Base-by-base conservation (phyloP, 345 rosid species). In the Linum tenue region DNA sequence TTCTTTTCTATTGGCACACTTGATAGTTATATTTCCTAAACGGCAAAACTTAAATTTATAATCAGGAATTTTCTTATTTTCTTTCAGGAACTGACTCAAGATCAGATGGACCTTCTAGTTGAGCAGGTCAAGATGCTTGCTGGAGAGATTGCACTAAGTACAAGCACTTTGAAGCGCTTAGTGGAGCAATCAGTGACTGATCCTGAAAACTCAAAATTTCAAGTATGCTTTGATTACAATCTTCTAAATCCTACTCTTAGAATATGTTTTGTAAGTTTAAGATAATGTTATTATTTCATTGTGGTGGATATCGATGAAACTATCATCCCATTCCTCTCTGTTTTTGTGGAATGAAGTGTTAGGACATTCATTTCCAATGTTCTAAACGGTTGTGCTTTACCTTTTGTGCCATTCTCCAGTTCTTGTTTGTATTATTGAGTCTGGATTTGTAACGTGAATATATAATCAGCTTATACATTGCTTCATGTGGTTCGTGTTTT, bases 101-200 rank as follows among this genome's bases (percentile, higher is more conserved):
- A 95, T 80, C 91, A 95, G 85, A 89, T 87, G 79, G 99, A 95
- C 69, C 99, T 95, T 75, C 83, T 91, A 10, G 94, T 86, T 59
- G 98, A 95, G 85, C 99, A 95, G 79, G 98, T 91, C 59, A 95
- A 95, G 80, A 89, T 95, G 97, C 94, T 91, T 74, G 98, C 99
- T 63, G 99, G 89, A 71, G 99, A 95, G 79, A 83, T 95, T 73
- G 99, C 98, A 48, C 89, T 95, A 68, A 76, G 96, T 76, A 84
- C 83, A 3, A 95, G 99, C 80, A 95, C 97, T 60, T 82, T 95
- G 68, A 95, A 95, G 81, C 98, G 99, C 71, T 79, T 91, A 72
- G 80, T 87, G 63, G 99, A 91, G 72, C 98, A 91, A 77, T 87
- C 98, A 11, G 77, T 64, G 55, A 82, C 83, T 81, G 96, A 91